A percentile compares a stretch with the other conserved stretches of the same genome.
phyloP scores from a whole-genome alignment of 2,329 filamentous ascomycete species.

The Neofusicoccum parvum region DNA sequence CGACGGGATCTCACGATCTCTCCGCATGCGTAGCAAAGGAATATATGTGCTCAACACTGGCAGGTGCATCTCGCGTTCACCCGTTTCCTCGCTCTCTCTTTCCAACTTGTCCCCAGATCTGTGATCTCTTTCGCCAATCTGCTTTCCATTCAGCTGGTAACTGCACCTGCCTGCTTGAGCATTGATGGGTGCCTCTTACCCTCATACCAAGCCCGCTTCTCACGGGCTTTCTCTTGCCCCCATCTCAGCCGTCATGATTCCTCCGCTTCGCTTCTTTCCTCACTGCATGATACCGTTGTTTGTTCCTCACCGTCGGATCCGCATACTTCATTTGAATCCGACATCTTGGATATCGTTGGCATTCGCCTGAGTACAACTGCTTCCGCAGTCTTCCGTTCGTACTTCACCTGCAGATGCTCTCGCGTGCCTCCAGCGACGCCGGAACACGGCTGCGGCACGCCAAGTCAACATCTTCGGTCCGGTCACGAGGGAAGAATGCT shows the following conservation, averaged over 20 bases:
- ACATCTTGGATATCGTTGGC: slow-evolving; percentile 18
- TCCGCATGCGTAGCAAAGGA: too few species aligned
- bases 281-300: slow-evolving; percentile 6
- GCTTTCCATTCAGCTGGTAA: not conserved
- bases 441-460: slow-evolving; percentile 40
- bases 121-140: not conserved
- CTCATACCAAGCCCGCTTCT: not conserved
- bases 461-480: slow-evolving; percentile 38
- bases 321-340: slow-evolving; percentile 6
- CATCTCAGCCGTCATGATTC: not conserved
- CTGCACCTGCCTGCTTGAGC: not conserved
- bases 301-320: not conserved
- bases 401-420: slow-evolving; percentile 32
- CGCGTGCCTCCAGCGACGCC: slow-evolving; percentile 39
- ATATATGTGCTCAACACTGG: not conserved
- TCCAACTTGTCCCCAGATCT: not conserved
- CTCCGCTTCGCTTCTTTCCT: not conserved
- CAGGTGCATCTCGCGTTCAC: not conserved
- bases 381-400: not conserved
- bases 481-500: slow-evolving; percentile 25
- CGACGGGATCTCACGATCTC: too few species aligned
- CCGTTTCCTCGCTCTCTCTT: not conserved
- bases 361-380: not conserved
- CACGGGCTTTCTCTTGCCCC: not conserved
- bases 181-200: not conserved